phyloP scores from a whole-genome alignment of 1,139 yeast genomes.

The Tardiomyces digboiensis region DNA sequence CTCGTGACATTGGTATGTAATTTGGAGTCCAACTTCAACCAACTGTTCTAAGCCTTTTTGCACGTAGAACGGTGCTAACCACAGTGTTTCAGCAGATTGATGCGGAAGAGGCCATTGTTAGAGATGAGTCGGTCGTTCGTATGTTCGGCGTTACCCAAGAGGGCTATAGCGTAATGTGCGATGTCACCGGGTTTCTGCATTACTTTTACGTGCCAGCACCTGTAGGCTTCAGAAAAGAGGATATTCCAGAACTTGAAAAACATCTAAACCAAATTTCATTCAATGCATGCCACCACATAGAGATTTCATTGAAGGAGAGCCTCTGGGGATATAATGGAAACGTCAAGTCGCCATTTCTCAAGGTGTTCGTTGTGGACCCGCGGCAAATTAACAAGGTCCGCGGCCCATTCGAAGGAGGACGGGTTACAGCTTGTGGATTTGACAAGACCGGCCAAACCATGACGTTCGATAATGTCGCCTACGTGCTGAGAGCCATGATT shows the following conservation, averaged over 20 bases:
- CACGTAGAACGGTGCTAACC: constrained; percentile 1
- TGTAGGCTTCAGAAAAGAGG: constrained; percentile 52
- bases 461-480: constrained; percentile 86
- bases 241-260: constrained; percentile 38
- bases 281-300: constrained; percentile 37
- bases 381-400: constrained; percentile 58
- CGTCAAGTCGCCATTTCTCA: constrained; percentile 68
- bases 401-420: constrained; percentile 77
- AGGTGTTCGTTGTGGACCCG: constrained; percentile 58
- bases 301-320: constrained; percentile 64
- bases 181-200: constrained; percentile 81
- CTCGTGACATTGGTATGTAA: constrained; percentile 35
- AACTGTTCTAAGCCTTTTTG: background rate
- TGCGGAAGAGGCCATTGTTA: constrained; percentile 65
- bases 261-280: constrained; percentile 27
- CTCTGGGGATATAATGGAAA: constrained; percentile 92
- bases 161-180: constrained; percentile 86
- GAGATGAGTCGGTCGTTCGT: constrained; percentile 52
- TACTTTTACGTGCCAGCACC: constrained; percentile 94
- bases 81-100: constrained; percentile 80
- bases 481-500: constrained; percentile 77
- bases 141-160: constrained; percentile 86
- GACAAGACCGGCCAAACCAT: constrained; percentile 27
- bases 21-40: background rate
- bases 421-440: constrained; percentile 45